These are phyloP conservation scores for Periconia digitata DNA, from an alignment of 2,329 filamentous ascomycete species.

Conservation along the genomic window DNA sequence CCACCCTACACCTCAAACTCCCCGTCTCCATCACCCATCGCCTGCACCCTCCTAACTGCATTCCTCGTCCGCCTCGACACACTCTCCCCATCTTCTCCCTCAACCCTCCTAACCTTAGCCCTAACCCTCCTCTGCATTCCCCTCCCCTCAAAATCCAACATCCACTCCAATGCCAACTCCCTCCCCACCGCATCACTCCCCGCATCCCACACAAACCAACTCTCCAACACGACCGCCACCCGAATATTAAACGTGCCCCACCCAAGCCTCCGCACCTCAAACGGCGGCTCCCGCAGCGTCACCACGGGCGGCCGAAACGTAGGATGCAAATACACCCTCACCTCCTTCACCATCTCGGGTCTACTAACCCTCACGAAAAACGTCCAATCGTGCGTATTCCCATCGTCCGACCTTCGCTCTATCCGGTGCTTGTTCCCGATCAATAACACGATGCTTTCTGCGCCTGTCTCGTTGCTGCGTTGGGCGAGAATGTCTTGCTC, in stretches of 20 bases:
- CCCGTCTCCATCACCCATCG: not conserved
- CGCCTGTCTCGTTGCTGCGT: slow-evolving; percentile 22
- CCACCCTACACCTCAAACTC: not conserved
- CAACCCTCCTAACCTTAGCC: slow-evolving; percentile 42
- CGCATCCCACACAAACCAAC: slow-evolving; percentile 46
- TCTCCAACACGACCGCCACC: slow-evolving; percentile 45
- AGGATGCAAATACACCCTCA: slow-evolving; percentile 47
- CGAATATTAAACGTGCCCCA: slow-evolving; percentile 49
- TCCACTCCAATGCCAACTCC: slow-evolving; percentile 46
- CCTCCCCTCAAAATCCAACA: slow-evolving; percentile 44
- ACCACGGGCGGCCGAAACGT: slow-evolving; percentile 45
- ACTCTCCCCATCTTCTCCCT: not conserved
- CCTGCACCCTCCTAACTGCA: not conserved
- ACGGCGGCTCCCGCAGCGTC: slow-evolving; percentile 40
- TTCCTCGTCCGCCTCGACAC: not conserved
- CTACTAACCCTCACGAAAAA: slow-evolving; percentile 50
- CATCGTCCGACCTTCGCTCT: slow-evolving; percentile 19
- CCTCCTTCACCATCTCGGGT: slow-evolving; percentile 48
- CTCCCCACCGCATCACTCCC: slow-evolving; percentile 30
- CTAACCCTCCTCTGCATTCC: slow-evolving; percentile 45
- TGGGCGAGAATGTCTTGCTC: slow-evolving; percentile 22
- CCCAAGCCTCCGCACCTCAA: slow-evolving; percentile 43
- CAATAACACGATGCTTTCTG: slow-evolving; percentile 47
- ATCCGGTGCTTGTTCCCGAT: slow-evolving; percentile 48
- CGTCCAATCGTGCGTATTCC: slow-evolving; percentile 48